Evolutionary conservation across 768 basidiomycete species (phyloP), one percentile per base, ranked within the genome.

Genomic region (Pleurotus platypus): DNA sequence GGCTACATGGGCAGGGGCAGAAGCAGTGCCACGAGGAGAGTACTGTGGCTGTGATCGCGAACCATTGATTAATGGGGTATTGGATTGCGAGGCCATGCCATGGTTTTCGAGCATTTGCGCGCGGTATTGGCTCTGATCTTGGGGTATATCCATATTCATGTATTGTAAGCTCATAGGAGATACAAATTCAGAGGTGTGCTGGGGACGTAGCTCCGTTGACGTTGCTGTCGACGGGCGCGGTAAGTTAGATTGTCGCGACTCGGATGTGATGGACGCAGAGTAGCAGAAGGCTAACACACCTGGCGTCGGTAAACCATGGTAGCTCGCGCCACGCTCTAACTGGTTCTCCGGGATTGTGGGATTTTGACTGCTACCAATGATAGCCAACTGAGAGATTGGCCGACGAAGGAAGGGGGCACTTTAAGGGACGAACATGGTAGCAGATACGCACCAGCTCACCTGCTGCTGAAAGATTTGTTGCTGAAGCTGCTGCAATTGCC

Each of bases 391-490:
- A 53, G 39, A 53, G 38, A 15, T 50, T 24, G 72, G 64, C 59
- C 87, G 63, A 89, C 86, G 87, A 87, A 63, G 55, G 39, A 58
- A 49, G 48, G 37, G 24, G 39, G 27, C 13, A 22, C 35, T 53
- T 53, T 53, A 39, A 49, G 18, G 54, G 45, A 16, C 22, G 24
- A 50, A 58, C 26, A 54, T 38, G 49, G 40, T 18, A 30, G 4
- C 15, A 53, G 20, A 43, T 16, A 37, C 49, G 13, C 9, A 48
- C 37, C 63, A 50, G 67, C 82, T 60, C 57, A 88, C 92, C 85
- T 94, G 92, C 67, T 94, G 92, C 65, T 94, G 92, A 58, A 93
- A 90, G 58, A 92, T 89, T 75, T 92, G 88, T 57, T 86, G 86
- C 66, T 94, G 90, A 11, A 87, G 75, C 67, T 89, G 85, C 65